Evolutionary conservation across 495 filamentous ascomycete species (phyloP), one percentile per base, ranked within the genome.

Genomic region (Penicillium pancosmium): DNA sequence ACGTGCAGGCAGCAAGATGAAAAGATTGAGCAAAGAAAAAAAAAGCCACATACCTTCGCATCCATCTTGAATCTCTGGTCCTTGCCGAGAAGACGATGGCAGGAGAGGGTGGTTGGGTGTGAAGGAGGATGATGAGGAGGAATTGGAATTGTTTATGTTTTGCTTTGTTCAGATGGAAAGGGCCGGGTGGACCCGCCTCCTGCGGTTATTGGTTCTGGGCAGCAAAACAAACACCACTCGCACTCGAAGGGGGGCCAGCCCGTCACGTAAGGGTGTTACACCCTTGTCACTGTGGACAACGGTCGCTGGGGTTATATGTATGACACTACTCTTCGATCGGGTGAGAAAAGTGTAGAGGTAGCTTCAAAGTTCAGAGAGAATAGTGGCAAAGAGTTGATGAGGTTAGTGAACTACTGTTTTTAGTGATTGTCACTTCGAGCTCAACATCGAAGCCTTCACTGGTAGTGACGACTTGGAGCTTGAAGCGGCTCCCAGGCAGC

Each of bases 31-130:
- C 19, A 52, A 53, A 19, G 46, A 54, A 40, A 38, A 52, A 11
- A 48, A 11, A 34, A 18, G 21, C 15, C 56, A 70, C 73, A 52
- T 72, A 78, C 76, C 70, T 79, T 77, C 41, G 76, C 76, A 67
- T 79, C 76, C 76, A 79, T 79, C 5, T 55, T 71, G 52, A n/a
- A n/a, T 44, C 41, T 38, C 15, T 38, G 15, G 36, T 13, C 13
- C 18, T 12, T 19, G 19, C 51, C 46, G 19, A 34, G 11, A 16
- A 23, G 15, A 34, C 40, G 55, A 52, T 47, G 31, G 55, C 52
- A 18, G 16, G 38, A 27, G 21, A 34, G 34, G 50, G 49, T 62
- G n/a, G 35, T 33, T n/a, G 25, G 53, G 47, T 50, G 31, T 36
- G 10, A 18, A 43, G 55, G 44, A 27, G 51, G 2, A 49, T 44